A percentile compares a stretch with the other conserved stretches of the same genome.
Evolutionary conservation across 2,329 filamentous ascomycete genomes (phyloP).

Genomic region (Aspergillus sp.): DNA sequence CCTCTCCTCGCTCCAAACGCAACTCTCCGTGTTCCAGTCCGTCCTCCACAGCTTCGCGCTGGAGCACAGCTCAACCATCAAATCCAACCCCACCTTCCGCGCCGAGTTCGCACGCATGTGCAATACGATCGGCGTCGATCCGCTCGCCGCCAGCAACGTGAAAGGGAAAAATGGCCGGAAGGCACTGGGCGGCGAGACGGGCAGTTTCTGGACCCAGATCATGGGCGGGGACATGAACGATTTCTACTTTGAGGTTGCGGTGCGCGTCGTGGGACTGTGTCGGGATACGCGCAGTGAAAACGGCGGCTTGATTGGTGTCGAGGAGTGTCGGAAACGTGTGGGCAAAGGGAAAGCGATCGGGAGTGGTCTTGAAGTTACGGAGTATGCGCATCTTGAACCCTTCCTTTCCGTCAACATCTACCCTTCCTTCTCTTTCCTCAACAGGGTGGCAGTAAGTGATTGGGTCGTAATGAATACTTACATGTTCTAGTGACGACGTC

Average conservation of each 20-base stretch:
- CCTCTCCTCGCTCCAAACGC: constrained; percentile 81
- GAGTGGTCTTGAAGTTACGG: constrained; percentile 72
- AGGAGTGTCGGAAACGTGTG: constrained; percentile 76
- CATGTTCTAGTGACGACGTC: constrained; percentile 70
- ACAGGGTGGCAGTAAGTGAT: neutral
- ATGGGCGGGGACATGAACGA: constrained; percentile 91
- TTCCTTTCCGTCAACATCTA: neutral
- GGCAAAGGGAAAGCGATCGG: constrained; percentile 72
- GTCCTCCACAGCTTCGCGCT: constrained; percentile 92
- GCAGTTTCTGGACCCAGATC: constrained; percentile 88
- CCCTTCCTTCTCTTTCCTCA: too few species aligned
- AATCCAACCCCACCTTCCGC: constrained; percentile 89
- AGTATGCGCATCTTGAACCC: constrained; percentile 51
- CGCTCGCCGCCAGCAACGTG: constrained; percentile 68
- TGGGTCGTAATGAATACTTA: constrained; percentile 5
- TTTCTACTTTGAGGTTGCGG: constrained; percentile 97
- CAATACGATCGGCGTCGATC: constrained; percentile 92
- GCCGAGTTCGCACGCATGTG: constrained; percentile 99
- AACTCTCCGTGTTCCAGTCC: constrained; percentile 93
- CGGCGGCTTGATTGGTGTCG: constrained; percentile 82
- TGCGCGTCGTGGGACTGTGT: constrained; percentile 93
- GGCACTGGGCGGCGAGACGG: constrained; percentile 46
- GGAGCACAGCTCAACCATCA: constrained; percentile 93
- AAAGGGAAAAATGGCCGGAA: constrained; percentile 49
- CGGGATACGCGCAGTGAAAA: constrained; percentile 84